Base-by-base conservation (phyloP, 2,329 filamentous ascomycete species). In the Ophiostoma ips region DNA sequence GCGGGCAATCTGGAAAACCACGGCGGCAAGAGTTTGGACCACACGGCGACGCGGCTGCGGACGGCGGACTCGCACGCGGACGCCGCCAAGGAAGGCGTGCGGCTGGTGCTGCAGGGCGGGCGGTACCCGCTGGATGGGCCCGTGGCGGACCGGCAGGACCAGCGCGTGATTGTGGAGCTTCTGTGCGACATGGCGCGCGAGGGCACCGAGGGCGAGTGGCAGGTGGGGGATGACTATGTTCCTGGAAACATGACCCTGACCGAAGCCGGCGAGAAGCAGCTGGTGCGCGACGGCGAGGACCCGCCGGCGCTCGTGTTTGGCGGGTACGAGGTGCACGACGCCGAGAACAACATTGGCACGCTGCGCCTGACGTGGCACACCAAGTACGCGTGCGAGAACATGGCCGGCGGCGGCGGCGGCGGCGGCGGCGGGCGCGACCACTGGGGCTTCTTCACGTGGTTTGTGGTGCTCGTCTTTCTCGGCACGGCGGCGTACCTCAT, bases 361-460 rank as follows among this genome's bases (percentile, higher is more conserved):
- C 66, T 96, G 55, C 77, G 81, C 50, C 64, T 96, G 60, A 81
- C 84, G 34, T 98, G 90, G 90, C 71, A 76, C 61, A 95, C 90
- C 13, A 87, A 90, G 64, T 81, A 87, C 61, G 90, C 87, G 1
- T 96, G 92, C 64, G 81, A 87, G 61, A 70, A 67, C 35, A 55
- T 55, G 5, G 60, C 64, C 59, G 58, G 63, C 24, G 58, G n/a
- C n/a, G 24, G 24, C 24, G 24, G 24, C 24, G 24, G 24, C 5
- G 24, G 24, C 24, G 8, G 24, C 65, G 62, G 35, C n/a, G n/a
- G 68, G 70, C 69, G 68, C 57, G 66, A 69, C 16, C 75, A 79
- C 61, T 96, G 90, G 92, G 92, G 92, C 2, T 92, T 95, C 71
- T 96, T 96, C 61, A 95, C 90, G 16, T 98, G 92, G 92, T 77